phyloP scores from a whole-genome alignment of 257 asterid genomes.

The Solanum pinnatisectum region DNA sequence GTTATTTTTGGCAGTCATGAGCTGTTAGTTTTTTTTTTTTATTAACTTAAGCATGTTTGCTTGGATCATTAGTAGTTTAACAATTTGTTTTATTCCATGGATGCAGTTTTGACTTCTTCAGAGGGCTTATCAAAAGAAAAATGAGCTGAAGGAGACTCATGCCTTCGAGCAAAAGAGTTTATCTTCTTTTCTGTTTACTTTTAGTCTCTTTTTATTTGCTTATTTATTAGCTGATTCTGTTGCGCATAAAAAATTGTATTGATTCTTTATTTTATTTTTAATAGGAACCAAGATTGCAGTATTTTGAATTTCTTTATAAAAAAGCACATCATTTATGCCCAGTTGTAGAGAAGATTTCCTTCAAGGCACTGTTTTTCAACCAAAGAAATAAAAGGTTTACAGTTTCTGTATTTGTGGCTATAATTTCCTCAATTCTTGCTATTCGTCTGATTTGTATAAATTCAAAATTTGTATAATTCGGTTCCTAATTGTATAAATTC shows the following conservation, averaged over 20 bases:
- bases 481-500: too few species aligned
- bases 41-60: background rate
- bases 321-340: background rate
- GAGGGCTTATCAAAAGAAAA: conserved; percentile 68
- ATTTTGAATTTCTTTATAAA: background rate
- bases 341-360: too few species aligned
- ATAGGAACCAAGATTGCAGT: background rate
- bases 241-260: background rate
- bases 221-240: background rate
- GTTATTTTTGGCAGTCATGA: background rate
- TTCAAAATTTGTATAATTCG: too few species aligned
- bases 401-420: background rate
- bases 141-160: conserved; percentile 24
- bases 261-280: background rate
- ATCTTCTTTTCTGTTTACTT: background rate
- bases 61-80: background rate
- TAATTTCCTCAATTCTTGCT: too few species aligned
- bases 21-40: background rate
- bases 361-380: background rate
- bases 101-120: conserved; percentile 82
- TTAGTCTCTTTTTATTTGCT: background rate
- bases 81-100: conserved; percentile 14
- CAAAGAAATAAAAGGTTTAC: background rate
- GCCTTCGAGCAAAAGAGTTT: background rate
- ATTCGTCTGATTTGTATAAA: too few species aligned